Evolutionary conservation across 2,329 filamentous ascomycete species (phyloP), one percentile per base, ranked within the genome.

Genomic region (Stylonectria norvegica): DNA sequence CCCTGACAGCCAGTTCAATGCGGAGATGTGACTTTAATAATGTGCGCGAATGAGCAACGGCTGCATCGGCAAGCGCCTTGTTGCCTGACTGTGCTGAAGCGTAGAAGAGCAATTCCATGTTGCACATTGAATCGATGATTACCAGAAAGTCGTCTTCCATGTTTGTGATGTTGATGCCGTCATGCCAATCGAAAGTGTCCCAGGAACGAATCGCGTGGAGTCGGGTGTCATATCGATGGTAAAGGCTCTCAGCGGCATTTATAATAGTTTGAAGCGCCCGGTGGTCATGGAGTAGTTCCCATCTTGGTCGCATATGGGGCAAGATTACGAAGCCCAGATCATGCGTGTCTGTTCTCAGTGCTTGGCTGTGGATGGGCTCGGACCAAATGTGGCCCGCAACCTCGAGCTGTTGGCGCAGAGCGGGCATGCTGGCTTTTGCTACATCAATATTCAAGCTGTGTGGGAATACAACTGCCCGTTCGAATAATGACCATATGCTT

Each of bases 321-420:
- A 71, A 66, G 4, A 77, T 69, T 48, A 78, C 76, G 47, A 78
- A 78, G 0, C 69, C 71, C 59, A 78, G 67, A 34, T 78, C 74
- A 39, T 78, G 75, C 0, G 73, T 78, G 38, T 76, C 71, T 4
- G 63, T 74, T 4, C 69, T 62, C 59, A 20, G 40, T 16, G 46
- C 65, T 8, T 20, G 6, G 15, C 19, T 14, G 7, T 8, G 38
- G 8, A 38, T 29, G 10, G 49, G 48, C 5, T 32, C 34, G 8
- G 48, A 37, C 48, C 47, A 47, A 15, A 40, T 19, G 35, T 25
- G 52, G 47, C 18, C 38, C 1, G 52, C 20, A 1, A 39, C 17
- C 6, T 29, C 22, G 8, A 53, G 27, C 7, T 46, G 33, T 6
- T n/a, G n/a, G n/a, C n/a, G n/a, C n/a, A n/a, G n/a, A n/a, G n/a